Conservation (phyloP, 352 stramenopile genomes). For the Globisporangium canariense region DNA sequence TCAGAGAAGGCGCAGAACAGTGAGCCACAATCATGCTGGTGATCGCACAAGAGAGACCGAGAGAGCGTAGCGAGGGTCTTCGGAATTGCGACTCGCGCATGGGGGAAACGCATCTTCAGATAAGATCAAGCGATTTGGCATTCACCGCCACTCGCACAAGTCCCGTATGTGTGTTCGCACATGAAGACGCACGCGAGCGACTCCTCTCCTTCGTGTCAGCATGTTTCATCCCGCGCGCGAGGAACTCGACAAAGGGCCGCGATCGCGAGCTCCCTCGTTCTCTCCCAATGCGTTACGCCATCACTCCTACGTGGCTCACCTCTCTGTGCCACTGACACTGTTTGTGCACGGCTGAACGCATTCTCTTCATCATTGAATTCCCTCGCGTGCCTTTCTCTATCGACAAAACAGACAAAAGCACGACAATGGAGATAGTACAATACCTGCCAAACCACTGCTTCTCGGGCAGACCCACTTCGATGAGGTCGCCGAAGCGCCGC, state of each 20-base stretch:
- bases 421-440: not conserved
- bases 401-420: not conserved
- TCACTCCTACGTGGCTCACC: not conserved
- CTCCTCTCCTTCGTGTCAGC: constrained; percentile 42
- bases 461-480: constrained; percentile 65
- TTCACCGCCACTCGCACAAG: constrained; percentile 35
- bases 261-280: not conserved
- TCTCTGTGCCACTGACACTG: not conserved
- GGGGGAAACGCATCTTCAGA: constrained; percentile 34
- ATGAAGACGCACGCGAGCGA: constrained; percentile 5
- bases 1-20: not conserved
- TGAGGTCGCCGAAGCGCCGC: constrained; percentile 68
- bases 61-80: constrained; percentile 10
- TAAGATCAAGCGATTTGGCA: constrained; percentile 91
- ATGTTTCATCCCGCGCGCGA: constrained; percentile 6
- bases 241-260: constrained; percentile 27
- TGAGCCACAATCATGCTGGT: not conserved
- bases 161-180: not conserved
- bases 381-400: constrained; percentile 14
- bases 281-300: not conserved
- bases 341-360: constrained; percentile 1
- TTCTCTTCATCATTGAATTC: constrained; percentile 44
- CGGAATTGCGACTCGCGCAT: constrained; percentile 13
- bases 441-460: constrained; percentile 88
- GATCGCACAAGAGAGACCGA: not conserved